Evolutionary conservation across 768 basidiomycete species (phyloP).

Genomic region (Mrakia gelida): DNA sequence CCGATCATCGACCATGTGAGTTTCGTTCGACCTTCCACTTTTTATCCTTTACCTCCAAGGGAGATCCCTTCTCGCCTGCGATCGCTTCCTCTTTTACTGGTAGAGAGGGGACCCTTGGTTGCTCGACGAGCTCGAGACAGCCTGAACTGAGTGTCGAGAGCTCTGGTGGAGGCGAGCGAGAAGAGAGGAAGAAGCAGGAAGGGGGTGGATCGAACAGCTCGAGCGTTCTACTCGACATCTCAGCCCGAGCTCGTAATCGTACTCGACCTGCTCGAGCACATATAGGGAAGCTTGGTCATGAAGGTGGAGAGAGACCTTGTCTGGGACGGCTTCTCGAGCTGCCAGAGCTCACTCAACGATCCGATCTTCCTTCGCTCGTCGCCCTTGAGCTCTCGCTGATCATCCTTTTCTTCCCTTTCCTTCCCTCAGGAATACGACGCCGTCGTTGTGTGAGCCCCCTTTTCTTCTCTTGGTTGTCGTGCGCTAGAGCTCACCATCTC

Average conservation of each 20-base stretch:
- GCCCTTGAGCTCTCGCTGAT: background rate
- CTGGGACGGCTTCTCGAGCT: background rate
- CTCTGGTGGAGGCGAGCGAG: background rate
- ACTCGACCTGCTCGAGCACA: too few relatives aligned
- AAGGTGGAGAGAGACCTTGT: too few relatives aligned
- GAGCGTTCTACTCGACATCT: background rate
- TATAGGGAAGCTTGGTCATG: too few relatives aligned
- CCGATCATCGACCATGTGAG: slow-evolving; percentile 92
- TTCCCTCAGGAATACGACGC: slow-evolving; percentile 65
- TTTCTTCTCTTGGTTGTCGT: background rate
- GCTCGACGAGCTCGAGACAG: too few relatives aligned
- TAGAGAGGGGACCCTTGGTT: too few relatives aligned
- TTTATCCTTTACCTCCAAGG: background rate
- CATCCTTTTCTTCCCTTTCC: background rate
- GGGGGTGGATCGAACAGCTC: slow-evolving; percentile 28
- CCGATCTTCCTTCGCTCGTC: background rate
- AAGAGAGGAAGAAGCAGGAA: background rate
- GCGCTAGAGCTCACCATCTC: background rate
- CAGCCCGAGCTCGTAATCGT: too few relatives aligned
- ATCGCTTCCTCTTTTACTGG: too few relatives aligned
- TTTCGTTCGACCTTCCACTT: background rate
- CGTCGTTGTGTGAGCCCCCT: slow-evolving; percentile 76
- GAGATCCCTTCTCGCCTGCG: background rate
- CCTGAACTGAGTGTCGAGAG: too few relatives aligned
- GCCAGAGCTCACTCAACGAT: background rate